A percentile compares a stretch with the other conserved stretches of the same genome.
phyloP scores from a whole-genome alignment of 768 basidiomycete species.

The Tulasnella calospora region DNA sequence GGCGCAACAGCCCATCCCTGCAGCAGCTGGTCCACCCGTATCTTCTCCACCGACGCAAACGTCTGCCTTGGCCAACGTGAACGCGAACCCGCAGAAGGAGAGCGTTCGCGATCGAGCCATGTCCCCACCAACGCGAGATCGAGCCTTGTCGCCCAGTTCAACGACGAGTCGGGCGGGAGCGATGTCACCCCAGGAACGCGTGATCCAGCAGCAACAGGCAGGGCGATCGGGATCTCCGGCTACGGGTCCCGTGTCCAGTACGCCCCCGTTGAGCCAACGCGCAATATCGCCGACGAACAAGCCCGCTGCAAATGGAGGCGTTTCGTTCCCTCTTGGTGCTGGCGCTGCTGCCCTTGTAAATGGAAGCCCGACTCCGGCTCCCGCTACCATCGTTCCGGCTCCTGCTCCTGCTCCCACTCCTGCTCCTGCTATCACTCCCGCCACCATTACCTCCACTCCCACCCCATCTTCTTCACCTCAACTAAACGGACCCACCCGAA shows the following conservation, averaged over 20 bases:
- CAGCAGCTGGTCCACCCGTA: neutral
- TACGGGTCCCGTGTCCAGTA: neutral
- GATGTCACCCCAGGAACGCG: neutral
- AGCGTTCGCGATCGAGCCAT: conserved; percentile 45
- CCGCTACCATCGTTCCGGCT: neutral
- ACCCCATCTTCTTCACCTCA: neutral
- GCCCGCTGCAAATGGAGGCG: conserved; percentile 2
- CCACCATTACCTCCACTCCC: neutral
- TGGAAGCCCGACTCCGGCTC: neutral
- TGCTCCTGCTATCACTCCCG: neutral
- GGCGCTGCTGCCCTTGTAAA: conserved; percentile 22
- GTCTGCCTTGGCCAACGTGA: neutral
- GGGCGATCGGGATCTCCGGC: neutral
- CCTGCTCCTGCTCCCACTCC: neutral
- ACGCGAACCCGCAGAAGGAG: conserved; percentile 28
- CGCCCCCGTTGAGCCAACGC: neutral
- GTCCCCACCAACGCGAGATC: neutral
- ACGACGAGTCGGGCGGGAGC: neutral
- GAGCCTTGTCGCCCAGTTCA: neutral
- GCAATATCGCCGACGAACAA: conserved; percentile 17
- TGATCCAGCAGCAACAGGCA: conserved; percentile 1
- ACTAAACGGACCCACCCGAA: neutral
- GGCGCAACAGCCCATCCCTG: conserved; percentile 26
- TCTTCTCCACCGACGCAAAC: neutral
- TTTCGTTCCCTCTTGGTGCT: conserved; percentile 17